Base-by-base conservation (phyloP, 768 basidiomycete species). In the Tremella yokohamensis region DNA sequence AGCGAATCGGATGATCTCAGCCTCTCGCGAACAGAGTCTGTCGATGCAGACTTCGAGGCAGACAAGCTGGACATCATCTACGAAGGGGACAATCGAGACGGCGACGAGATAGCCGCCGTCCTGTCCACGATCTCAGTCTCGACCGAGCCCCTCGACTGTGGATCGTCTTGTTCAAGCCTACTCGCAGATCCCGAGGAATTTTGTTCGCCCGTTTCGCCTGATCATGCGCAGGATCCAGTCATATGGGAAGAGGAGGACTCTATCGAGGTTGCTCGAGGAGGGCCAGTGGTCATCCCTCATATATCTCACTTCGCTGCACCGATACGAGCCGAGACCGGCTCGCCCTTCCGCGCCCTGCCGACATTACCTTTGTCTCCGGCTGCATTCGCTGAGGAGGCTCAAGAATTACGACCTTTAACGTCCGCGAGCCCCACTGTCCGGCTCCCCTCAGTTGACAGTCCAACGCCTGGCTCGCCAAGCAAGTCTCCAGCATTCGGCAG, bases 241-340 rank as follows among this genome's bases (percentile, higher is more conserved):
- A 34, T 34, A 34, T 34, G 37, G 2, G 49, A 40, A 25, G 52
- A 59, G 22, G 15, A 57, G 12, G 68, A 70, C 45, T 67, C 70
- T 18, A 34, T 72, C 16, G 66, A 67, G 1, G 8, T 69, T 1
- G 58, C 56, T 26, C 58, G 70, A 48, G 70, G 58, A 11, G 70
- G 70, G 15, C 68, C 66, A 6, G 68, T 72, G 25, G 51, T 72
- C 44, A 69, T 72, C 24, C 70, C 70, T 3, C 40, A 39, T 16
- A 29, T 68, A 11, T 22, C 56, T 2, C 62, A 66, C 44, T 39
- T 53, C 24, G 34, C 53, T 6, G 20, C 38, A 22, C 49, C 62
- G 0, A 67, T 69, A 16, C 61, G 61, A 13, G 63, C 66, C 16
- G 69, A 68, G 22, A 39, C 44, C 12, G 51, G 56, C 18, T 69